Base-by-base conservation (phyloP, 495 filamentous ascomycete species). In the Hypomontagnella submonticulosa region DNA sequence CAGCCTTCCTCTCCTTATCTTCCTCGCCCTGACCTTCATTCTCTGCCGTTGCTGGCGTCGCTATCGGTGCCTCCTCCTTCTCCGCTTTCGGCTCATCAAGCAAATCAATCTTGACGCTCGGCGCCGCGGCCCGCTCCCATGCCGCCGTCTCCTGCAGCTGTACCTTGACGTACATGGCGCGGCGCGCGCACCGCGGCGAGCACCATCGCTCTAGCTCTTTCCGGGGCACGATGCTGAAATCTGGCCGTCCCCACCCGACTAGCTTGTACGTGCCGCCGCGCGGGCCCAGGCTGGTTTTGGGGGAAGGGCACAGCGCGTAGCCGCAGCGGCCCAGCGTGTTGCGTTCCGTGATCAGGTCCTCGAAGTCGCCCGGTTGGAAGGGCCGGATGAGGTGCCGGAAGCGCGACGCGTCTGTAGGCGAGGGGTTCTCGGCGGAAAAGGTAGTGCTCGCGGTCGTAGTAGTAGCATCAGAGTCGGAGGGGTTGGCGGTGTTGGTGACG, bases 311-410 rank as follows among this genome's bases (percentile, higher is more conserved):
- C 9, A 98, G 81, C 0, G 85, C 76, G 74, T 97, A 98, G 0
- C 92, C 94, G 77, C 95, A 99, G 2, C 82, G 79, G 10, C 83
- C 81, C 43, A 89, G 85, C 67, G 90, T 89, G 69, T 94, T 94
- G 60, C 95, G 88, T 76, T 99, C 95, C 52, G 89, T 84, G 63
- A 97, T 86, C 12, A 97, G 74, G 60, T 89, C 88, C 67, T 96
- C 90, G 79, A 93, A 97, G 75, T 99, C 94, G 13, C 81, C 75
- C 1, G 93, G 92, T 61, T 91, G 89, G 77, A 97, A 97, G n/a
- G 83, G 80, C 0, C 75, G 64, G 15, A 98, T 66, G 0, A 84
- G 79, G 0, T 75, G 47, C 57, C 88, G 88, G 76, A 97, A 79
- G 59, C 67, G 59, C 40, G 67, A 57, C 5, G 76, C 80, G 71